These are phyloP conservation scores for Poronia punctata DNA, from an alignment of 495 filamentous ascomycete genomes.

Conservation along the genomic window DNA sequence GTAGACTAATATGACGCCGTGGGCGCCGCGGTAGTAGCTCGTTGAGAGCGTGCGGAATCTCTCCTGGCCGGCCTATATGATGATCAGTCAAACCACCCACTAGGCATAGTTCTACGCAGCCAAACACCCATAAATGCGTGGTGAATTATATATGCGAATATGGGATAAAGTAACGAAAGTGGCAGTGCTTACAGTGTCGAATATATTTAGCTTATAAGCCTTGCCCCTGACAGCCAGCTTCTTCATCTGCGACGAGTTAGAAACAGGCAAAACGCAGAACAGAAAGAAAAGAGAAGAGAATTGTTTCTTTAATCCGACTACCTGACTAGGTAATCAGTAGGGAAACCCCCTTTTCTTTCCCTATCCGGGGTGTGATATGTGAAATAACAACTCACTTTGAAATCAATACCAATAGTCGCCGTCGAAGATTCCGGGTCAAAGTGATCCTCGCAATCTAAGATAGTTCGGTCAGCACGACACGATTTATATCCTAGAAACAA, in stretches of 20 bases:
- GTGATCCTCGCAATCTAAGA: constrained; percentile 50
- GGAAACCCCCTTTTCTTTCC: not conserved
- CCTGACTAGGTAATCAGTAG: no score
- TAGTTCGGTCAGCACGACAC: constrained; percentile 4
- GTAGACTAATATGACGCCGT: constrained; percentile 54
- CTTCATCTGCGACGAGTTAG: constrained; percentile 28
- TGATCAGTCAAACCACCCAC: not conserved
- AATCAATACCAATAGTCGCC: constrained; percentile 57
- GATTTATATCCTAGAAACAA: no score
- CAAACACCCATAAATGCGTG: not conserved
- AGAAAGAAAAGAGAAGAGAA: no score
- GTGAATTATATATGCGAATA: no score
- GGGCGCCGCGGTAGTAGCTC: constrained; percentile 54
- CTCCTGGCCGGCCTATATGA: constrained; percentile 43
- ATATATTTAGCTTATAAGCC: constrained; percentile 49
- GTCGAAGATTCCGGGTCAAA: constrained; percentile 51
- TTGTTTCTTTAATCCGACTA: no score
- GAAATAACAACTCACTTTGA: constrained; percentile 36
- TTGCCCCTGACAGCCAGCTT: constrained; percentile 45
- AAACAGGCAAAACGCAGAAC: no score
- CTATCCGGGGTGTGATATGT: not conserved
- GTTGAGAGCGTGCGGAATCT: constrained; percentile 55
- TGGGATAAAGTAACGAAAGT: no score
- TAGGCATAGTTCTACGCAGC: not conserved
- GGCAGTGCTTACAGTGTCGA: constrained; percentile 45